Percentiles rank a stretch among this genome's conserved stretches.
phyloP scores from a whole-genome alignment of 2,329 filamentous ascomycete species.

The Cladosporium sphaerospermum region DNA sequence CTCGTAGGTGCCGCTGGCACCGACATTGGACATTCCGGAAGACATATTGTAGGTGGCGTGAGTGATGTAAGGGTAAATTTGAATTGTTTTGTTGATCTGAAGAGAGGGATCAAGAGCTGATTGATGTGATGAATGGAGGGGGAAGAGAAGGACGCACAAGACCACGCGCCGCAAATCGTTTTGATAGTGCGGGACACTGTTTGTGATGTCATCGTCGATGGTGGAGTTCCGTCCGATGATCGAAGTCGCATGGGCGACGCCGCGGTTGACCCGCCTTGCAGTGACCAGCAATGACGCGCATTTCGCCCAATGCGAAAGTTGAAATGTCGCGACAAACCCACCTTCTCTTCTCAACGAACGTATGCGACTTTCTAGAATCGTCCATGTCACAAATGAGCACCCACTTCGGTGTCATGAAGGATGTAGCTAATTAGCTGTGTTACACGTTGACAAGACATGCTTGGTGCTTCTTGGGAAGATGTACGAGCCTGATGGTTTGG shows the following conservation, averaged over 20 bases:
- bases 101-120: not conserved
- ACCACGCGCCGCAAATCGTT: conserved; percentile 1
- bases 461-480: too few relatives aligned
- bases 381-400: not conserved
- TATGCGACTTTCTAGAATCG: conserved; percentile 5
- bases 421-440: not conserved
- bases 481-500: too few relatives aligned
- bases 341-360: conserved; percentile 2
- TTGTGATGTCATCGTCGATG: not conserved
- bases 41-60: conserved; percentile 36
- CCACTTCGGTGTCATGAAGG: not conserved
- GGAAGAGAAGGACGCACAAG: conserved; percentile 6
- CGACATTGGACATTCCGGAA: conserved; percentile 56
- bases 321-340: not conserved
- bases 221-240: conserved; percentile 10
- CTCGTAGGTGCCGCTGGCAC: conserved; percentile 62
- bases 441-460: too few relatives aligned
- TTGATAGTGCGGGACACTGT: conserved; percentile 5
- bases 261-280: not conserved
- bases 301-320: conserved; percentile 4
- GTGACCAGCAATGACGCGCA: not conserved
- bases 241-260: conserved; percentile 1
- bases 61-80: not conserved
- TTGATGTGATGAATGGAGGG: conserved; percentile 1
- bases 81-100: not conserved